phyloP scores from a whole-genome alignment of 1,284 basidiomycete species.

The Chondrostereum purpureum region DNA sequence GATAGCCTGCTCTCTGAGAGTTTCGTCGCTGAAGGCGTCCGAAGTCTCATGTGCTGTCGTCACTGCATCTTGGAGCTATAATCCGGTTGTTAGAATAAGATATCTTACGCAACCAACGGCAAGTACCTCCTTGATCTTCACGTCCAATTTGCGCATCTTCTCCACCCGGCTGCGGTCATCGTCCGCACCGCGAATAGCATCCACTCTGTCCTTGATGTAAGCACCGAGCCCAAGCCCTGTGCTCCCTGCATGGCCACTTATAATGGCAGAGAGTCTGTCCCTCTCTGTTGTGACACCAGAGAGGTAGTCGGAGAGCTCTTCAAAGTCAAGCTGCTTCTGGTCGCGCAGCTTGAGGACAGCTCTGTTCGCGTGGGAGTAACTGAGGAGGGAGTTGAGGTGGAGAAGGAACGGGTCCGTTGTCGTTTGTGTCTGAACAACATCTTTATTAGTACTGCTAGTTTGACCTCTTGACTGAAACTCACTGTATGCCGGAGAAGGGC shows the following conservation, averaged over 20 bases:
- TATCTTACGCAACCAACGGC: neutral
- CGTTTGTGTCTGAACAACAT: slow-evolving; percentile 60
- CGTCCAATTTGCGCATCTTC: slow-evolving; percentile 87
- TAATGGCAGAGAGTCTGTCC: slow-evolving; percentile 83
- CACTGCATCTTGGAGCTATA: slow-evolving; percentile 91
- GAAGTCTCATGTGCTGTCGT: slow-evolving; percentile 92
- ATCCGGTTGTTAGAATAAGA: slow-evolving; percentile 9
- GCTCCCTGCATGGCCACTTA: slow-evolving; percentile 75
- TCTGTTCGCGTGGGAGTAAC: slow-evolving; percentile 86
- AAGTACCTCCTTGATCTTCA: slow-evolving; percentile 84
- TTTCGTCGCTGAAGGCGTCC: slow-evolving; percentile 92
- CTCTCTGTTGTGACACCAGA: slow-evolving; percentile 87
- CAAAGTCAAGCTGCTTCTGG: slow-evolving; percentile 98
- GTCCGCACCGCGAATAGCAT: slow-evolving; percentile 86
- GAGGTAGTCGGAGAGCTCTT: slow-evolving; percentile 94
- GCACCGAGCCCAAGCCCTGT: slow-evolving; percentile 80
- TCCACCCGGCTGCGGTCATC: slow-evolving; percentile 91
- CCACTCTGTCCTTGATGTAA: slow-evolving; percentile 92
- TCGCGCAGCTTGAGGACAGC: slow-evolving; percentile 91
- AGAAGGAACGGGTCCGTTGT: slow-evolving; percentile 84
- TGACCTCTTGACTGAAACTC: slow-evolving; percentile 24
- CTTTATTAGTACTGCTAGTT: neutral
- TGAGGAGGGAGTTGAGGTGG: slow-evolving; percentile 83
- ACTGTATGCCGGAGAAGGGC: slow-evolving; percentile 79
- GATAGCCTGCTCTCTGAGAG: slow-evolving; percentile 81